A percentile compares a stretch with the other conserved stretches of the same genome.
These are phyloP conservation scores for Cyberlindnera maclurae DNA, from an alignment of 805 yeast species.

Conservation along the genomic window DNA sequence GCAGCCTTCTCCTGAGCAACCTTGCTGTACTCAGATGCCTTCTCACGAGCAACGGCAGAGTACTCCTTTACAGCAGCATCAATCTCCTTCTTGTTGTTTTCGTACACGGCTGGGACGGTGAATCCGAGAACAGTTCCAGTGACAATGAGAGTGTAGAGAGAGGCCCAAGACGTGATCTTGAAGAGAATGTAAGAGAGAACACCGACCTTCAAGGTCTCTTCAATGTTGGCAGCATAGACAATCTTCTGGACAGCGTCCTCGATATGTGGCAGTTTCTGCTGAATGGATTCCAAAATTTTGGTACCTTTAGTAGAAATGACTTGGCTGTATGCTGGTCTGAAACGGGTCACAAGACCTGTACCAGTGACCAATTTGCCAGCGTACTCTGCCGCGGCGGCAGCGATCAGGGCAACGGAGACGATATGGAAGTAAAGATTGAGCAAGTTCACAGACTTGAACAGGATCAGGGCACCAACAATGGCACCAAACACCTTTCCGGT, in stretches of 20 bases:
- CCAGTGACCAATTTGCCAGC: constrained; percentile 68
- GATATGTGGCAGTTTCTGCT: constrained; percentile 37
- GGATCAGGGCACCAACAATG: constrained; percentile 44
- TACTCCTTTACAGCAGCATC: constrained; percentile 50
- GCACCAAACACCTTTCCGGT: constrained; percentile 75
- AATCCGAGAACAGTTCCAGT: constrained; percentile 55
- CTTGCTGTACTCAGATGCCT: constrained; percentile 37
- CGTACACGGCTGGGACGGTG: constrained; percentile 69
- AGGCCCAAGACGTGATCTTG: constrained; percentile 68
- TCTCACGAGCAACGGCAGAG: constrained; percentile 41
- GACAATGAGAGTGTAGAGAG: constrained; percentile 61
- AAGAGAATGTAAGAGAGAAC: constrained; percentile 56
- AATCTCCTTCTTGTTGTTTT: constrained; percentile 68
- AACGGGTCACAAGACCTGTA: constrained; percentile 68
- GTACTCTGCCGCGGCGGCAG: constrained; percentile 72
- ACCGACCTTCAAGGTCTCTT: constrained; percentile 67
- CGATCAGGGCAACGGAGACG: constrained; percentile 48
- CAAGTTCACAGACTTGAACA: constrained; percentile 58
- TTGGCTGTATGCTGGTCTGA: constrained; percentile 53
- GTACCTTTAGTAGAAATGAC: constrained; percentile 30
- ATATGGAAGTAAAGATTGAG: constrained; percentile 54
- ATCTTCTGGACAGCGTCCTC: constrained; percentile 52
- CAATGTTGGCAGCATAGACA: constrained; percentile 62
- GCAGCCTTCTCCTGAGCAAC: constrained; percentile 48
- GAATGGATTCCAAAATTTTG: constrained; percentile 36